Conservation (phyloP, 2,329 filamentous ascomycete species). For the Colletotrichum aenigma region DNA sequence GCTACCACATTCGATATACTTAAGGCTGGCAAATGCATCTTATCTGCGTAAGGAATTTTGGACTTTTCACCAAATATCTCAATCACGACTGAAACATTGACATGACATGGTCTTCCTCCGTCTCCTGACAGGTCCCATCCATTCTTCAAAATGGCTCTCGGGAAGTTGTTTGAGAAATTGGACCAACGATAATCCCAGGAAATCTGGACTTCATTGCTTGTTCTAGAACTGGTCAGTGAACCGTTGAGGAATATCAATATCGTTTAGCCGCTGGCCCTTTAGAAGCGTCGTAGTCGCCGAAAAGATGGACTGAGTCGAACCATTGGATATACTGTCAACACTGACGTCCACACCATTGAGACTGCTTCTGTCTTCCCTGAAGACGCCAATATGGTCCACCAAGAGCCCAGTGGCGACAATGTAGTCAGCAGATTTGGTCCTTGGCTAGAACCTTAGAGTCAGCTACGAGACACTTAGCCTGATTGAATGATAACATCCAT, state of each 20-base stretch:
- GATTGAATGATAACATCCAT: neutral
- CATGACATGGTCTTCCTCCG: neutral
- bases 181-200: neutral
- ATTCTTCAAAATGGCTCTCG: neutral
- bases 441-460: neutral
- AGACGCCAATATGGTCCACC: neutral
- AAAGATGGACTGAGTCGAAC: neutral
- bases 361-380: neutral
- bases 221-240: neutral
- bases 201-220: neutral
- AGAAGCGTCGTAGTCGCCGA: neutral
- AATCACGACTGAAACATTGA: neutral
- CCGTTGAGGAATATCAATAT: fast-evolving
- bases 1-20: neutral
- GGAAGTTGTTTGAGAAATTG: neutral
- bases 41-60: neutral
- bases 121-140: neutral
- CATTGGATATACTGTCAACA: neutral
- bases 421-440: neutral
- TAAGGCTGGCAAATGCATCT: neutral
- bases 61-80: neutral
- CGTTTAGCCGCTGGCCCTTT: neutral
- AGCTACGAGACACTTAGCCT: neutral
- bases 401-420: neutral
- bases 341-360: neutral